These are phyloP conservation scores for Rhodotorula sp. DNA, from an alignment of 1,284 basidiomycete genomes.

Conservation along the genomic window DNA sequence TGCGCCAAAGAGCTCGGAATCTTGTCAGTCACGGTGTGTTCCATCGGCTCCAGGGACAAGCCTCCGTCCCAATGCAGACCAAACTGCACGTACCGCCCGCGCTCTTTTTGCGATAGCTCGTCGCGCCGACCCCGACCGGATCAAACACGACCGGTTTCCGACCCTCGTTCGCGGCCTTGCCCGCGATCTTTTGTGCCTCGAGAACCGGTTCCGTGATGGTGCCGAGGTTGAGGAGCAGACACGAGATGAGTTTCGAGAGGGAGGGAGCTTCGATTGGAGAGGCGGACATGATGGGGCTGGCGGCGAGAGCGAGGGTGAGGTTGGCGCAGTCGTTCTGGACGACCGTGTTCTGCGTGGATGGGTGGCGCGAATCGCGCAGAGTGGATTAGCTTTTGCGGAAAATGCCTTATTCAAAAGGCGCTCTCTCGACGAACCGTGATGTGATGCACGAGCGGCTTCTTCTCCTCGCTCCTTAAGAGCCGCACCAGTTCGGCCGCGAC, in stretches of 20 bases:
- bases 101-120: conserved; percentile 63
- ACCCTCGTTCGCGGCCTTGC: conserved; percentile 66
- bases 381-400: neutral
- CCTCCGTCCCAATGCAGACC: too few relatives aligned
- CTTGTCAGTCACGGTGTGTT: neutral
- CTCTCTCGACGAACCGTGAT: conserved; percentile 52
- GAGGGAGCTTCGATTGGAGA: conserved; percentile 79
- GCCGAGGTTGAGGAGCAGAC: conserved; percentile 85
- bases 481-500: conserved; percentile 56
- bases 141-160: conserved; percentile 85
- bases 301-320: conserved; percentile 80
- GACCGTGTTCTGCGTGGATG: conserved; percentile 31
- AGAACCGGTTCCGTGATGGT: conserved; percentile 64
- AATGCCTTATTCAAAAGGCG: neutral
- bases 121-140: conserved; percentile 90
- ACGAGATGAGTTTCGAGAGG: conserved; percentile 65
- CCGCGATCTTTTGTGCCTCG: conserved; percentile 78
- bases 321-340: conserved; percentile 55
- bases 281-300: conserved; percentile 83
- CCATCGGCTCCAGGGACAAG: too few relatives aligned
- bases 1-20: neutral
- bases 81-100: conserved; percentile 50
- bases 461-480: conserved; percentile 53
- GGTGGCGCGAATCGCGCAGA: neutral
- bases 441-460: conserved; percentile 73